Percentiles rank a stretch among this genome's conserved stretches.
These are phyloP conservation scores for Melampsora larici-populina DNA, from an alignment of 1,284 basidiomycete genomes.

Conservation along the genomic window DNA sequence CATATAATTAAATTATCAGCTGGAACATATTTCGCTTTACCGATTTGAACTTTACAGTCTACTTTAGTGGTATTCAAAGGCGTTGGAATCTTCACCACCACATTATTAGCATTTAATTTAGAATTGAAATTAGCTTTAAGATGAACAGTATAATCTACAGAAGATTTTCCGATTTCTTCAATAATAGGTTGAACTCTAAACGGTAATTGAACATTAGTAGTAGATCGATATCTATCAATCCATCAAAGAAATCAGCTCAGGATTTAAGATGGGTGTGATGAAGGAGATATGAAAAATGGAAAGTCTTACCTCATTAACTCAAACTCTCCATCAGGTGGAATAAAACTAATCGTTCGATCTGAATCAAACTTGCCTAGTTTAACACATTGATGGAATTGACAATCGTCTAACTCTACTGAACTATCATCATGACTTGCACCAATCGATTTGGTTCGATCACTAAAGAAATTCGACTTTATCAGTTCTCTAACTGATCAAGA, in stretches of 20 bases:
- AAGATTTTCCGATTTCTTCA: constrained; percentile 82
- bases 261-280: neutral
- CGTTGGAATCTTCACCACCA: constrained; percentile 89
- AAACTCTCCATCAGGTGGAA: constrained; percentile 98
- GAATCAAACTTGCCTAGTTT: constrained; percentile 89
- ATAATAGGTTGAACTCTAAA: constrained; percentile 85
- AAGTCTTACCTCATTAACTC: constrained; percentile 96
- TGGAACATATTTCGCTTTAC: constrained; percentile 96
- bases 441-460: constrained; percentile 59
- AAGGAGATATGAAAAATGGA: neutral
- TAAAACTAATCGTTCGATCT: constrained; percentile 87
- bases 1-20: constrained; percentile 92
- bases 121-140: constrained; percentile 83
- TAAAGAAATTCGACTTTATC: constrained; percentile 23
- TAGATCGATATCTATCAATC: constrained; percentile 78
- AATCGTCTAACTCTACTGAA: constrained; percentile 92
- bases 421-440: constrained; percentile 46
- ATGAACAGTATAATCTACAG: constrained; percentile 85
- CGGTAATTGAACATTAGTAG: constrained; percentile 90
- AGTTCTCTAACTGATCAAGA: neutral
- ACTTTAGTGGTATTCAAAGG: constrained; percentile 89
- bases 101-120: constrained; percentile 88
- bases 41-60: constrained; percentile 81
- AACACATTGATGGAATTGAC: constrained; percentile 98
- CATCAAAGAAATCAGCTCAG: too few species aligned